phyloP scores from a whole-genome alignment of 139 green algal species.

The Gonium pectorale region DNA sequence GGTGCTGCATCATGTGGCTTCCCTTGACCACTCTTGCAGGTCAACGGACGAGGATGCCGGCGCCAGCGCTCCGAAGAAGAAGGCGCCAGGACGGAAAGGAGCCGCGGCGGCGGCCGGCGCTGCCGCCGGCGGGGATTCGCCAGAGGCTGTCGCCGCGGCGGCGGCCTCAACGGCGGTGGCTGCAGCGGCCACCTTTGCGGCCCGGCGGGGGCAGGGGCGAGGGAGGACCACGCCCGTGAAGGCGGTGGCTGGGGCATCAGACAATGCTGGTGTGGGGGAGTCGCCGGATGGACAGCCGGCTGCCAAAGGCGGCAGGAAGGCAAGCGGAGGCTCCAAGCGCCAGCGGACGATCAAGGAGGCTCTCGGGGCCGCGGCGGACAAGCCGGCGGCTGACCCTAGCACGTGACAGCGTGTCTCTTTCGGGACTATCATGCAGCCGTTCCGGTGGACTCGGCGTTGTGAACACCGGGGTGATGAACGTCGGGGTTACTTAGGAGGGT shows the following conservation, averaged over 20 bases:
- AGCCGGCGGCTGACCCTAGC: not conserved
- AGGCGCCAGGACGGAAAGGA: too few relatives aligned
- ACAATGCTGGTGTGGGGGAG: not conserved
- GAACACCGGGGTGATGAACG: too few relatives aligned
- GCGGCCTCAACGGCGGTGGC: not conserved
- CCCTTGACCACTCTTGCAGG: not conserved
- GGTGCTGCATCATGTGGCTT: not conserved
- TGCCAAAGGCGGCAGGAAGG: too few relatives aligned
- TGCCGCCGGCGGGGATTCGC: not conserved
- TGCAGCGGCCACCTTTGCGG: not conserved
- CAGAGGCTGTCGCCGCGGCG: not conserved
- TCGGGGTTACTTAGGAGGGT: too few relatives aligned
- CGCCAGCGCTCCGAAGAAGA: not conserved
- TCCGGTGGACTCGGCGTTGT: too few relatives aligned
- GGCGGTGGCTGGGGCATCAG: not conserved
- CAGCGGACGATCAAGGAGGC: conserved; percentile 30
- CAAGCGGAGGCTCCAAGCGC: not conserved
- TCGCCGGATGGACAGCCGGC: too few relatives aligned
- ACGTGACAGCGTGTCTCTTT: too few relatives aligned
- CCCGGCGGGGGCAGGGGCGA: not conserved
- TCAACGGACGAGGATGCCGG: not conserved
- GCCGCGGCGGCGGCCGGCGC: not conserved
- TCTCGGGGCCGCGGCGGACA: not conserved
- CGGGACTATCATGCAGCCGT: too few relatives aligned
- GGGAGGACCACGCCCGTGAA: not conserved